These are phyloP conservation scores for Penicillium bovifimosum DNA, from an alignment of 495 filamentous ascomycete species.

Conservation along the genomic window DNA sequence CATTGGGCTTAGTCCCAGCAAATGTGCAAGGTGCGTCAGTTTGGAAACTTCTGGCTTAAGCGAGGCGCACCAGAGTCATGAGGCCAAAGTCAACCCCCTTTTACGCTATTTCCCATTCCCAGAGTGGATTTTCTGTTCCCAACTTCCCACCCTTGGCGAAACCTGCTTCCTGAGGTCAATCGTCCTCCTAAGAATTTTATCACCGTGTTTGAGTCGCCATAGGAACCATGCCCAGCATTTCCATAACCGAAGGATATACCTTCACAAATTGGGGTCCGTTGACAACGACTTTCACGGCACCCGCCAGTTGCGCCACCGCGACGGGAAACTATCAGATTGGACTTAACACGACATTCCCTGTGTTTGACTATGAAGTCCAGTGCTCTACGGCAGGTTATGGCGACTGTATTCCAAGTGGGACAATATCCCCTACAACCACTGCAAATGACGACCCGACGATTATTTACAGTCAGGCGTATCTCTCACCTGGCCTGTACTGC, in stretches of 20 bases:
- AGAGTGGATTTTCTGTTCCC: too few relatives aligned
- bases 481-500: background rate
- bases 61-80: too few relatives aligned
- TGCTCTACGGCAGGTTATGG: background rate
- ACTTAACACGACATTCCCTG: background rate
- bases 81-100: too few relatives aligned
- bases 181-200: too few relatives aligned
- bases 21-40: conserved; percentile 17
- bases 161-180: too few relatives aligned
- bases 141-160: too few relatives aligned
- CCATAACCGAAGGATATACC: background rate
- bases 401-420: background rate
- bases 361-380: background rate
- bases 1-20: too few relatives aligned
- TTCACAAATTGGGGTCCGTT: conserved; percentile 8
- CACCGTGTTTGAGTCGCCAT: too few relatives aligned
- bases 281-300: conserved; percentile 9
- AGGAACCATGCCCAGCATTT: conserved; percentile 3
- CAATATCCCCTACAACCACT: background rate
- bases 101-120: too few relatives aligned
- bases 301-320: background rate
- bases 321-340: background rate
- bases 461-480: background rate
- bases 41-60: too few relatives aligned
- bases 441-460: background rate